Base-by-base conservation (phyloP, 2,329 filamentous ascomycete species). In the Phoma sp. region DNA sequence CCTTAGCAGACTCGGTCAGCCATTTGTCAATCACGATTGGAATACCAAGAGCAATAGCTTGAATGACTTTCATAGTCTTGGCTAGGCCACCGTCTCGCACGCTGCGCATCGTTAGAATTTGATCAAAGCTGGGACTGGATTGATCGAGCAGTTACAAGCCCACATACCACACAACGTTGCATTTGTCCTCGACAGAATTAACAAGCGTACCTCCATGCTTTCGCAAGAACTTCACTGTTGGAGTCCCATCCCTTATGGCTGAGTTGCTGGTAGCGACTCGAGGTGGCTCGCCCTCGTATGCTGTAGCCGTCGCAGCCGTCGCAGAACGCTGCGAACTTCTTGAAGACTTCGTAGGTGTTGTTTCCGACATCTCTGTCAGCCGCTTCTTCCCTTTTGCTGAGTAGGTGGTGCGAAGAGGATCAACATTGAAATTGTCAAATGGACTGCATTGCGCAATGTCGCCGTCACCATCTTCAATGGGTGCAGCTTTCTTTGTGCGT, bases 21-120 rank as follows among this genome's bases (percentile, higher is more conserved):
- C 81, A 83, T 4, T 73, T 62, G 47, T 82, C 78, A 1, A 76
- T 78, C 2, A 82, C 76, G 25, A 83, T 75, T 3, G 71, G 67
- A 40, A 78, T 76, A 10, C 78, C 78, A 1, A 74, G 61, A 10
- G 76, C 72, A 6, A 82, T 66, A 4, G 76, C 71, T 14, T 76
- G 69, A 4, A 83, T 66, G 3, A 83, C 65, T 50, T 82, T 83
- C 14, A 73, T 64, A 1, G 79, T 80, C 39, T 76, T 78, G 26
- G 69, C 67, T 2, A 82, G 60, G 11, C 69, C 60, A 7, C 72
- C 71, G 21, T 74, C 60, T 25, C 71, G 71, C 2, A 80, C 71
- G 53, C 80, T 76, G 53, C 18, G 7, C 17, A 2, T 14, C 4
- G 23, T 73, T 55, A 72, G 64, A 20, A 14, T 34, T 20, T 14